Percentiles rank a stretch among this genome's conserved stretches.
Evolutionary conservation across 345 rosid species (phyloP).

Genomic region (Linum usitatissimum): DNA sequence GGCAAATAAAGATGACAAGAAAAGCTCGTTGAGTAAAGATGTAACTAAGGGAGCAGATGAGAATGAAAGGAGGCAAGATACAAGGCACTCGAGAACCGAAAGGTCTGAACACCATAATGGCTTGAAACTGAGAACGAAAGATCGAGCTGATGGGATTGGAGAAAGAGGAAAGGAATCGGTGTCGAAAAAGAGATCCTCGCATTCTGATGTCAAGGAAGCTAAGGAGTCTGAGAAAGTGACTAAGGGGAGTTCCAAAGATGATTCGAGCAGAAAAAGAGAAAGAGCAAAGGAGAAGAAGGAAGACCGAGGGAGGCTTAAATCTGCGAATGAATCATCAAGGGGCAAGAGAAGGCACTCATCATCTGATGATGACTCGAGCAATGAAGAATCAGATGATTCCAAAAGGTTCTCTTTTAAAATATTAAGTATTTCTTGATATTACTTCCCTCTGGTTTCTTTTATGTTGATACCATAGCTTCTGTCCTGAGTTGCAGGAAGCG

Average conservation of each 20-base stretch:
- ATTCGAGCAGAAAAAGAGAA: constrained; percentile 35
- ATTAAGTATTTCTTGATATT: constrained; percentile 12
- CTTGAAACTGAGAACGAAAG: constrained; percentile 39
- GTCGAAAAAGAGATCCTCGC: constrained; percentile 35
- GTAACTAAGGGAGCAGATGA: constrained; percentile 28
- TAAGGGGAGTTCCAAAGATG: constrained; percentile 41
- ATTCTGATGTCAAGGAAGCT: constrained; percentile 36
- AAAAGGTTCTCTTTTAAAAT: constrained; percentile 38
- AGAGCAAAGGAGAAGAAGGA: constrained; percentile 40
- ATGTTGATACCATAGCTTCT: background rate
- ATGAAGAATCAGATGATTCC: constrained; percentile 66
- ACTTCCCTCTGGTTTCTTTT: background rate
- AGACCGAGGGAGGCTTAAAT: constrained; percentile 38
- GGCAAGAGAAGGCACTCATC: constrained; percentile 61
- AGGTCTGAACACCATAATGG: constrained; percentile 36
- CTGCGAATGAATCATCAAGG: constrained; percentile 41
- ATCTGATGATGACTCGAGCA: constrained; percentile 42
- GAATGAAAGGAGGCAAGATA: constrained; percentile 29
- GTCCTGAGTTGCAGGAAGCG: constrained; percentile 40
- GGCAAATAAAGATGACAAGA: constrained; percentile 28
- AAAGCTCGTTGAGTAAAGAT: constrained; percentile 29
- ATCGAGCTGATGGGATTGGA: constrained; percentile 26
- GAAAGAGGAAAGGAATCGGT: constrained; percentile 45
- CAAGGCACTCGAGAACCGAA: constrained; percentile 37
- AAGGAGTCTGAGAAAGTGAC: constrained; percentile 42